Evolutionary conservation across 306 rosid species (phyloP).

Genomic region (Cucurbita ficifolia): DNA sequence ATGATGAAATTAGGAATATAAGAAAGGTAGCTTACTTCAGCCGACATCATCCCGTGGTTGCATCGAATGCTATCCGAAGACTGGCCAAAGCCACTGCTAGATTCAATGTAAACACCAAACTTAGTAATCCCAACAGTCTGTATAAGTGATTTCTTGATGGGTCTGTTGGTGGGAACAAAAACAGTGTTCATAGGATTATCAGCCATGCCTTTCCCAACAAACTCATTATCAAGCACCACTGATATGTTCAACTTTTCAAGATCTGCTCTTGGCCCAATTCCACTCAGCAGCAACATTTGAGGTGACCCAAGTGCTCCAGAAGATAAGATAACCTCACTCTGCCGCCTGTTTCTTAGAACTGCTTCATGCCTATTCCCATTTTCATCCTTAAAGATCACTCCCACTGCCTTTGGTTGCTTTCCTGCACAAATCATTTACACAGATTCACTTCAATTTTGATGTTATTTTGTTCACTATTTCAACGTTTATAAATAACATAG

Average conservation of each 20-base stretch:
- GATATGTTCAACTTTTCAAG: slow-evolving; percentile 54
- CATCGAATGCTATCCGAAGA: slow-evolving; percentile 68
- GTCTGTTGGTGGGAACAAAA: slow-evolving; percentile 49
- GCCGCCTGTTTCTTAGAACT: slow-evolving; percentile 18
- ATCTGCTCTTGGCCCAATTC: slow-evolving; percentile 66
- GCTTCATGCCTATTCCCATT: slow-evolving; percentile 68
- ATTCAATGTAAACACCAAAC: slow-evolving; percentile 71
- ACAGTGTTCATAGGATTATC: slow-evolving; percentile 91
- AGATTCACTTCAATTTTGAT: neutral
- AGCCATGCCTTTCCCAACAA: slow-evolving; percentile 82
- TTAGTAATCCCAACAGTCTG: slow-evolving; percentile 85
- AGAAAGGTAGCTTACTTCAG: slow-evolving; percentile 54
- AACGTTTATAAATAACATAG: neutral
- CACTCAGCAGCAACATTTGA: slow-evolving; percentile 76
- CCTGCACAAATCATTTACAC: slow-evolving; percentile 19
- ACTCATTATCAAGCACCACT: slow-evolving; percentile 38
- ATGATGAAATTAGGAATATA: neutral
- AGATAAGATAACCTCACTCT: slow-evolving; percentile 65
- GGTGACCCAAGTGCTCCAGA: slow-evolving; percentile 84
- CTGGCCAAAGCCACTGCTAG: slow-evolving; percentile 83
- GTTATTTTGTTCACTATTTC: neutral
- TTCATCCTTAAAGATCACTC: slow-evolving; percentile 75
- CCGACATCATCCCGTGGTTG: slow-evolving; percentile 84
- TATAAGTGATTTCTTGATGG: slow-evolving; percentile 49
- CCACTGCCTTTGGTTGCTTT: slow-evolving; percentile 52